Evolutionary conservation across 805 yeast genomes (phyloP), one percentile per base, ranked within the genome.

Genomic region (Suhomyces sp.): DNA sequence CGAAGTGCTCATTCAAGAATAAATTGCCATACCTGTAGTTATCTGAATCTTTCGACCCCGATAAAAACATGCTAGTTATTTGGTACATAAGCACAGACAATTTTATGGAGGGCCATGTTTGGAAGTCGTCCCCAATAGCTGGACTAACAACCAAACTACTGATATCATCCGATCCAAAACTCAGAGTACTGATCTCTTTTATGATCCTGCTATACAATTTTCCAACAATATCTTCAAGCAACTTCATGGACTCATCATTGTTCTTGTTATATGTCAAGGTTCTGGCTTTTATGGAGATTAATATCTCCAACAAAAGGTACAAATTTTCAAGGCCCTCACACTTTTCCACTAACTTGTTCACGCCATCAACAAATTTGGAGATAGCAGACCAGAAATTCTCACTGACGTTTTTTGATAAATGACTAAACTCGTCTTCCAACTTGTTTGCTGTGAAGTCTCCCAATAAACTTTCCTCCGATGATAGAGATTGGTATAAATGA

Each of bases 1-100:
- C 56, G 13, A 62, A 57, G 19, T 55, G 49, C 1, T 49, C 53
- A 40, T 65, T 61, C 52, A 62, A 54, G 47, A 68, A 69, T 10
- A 71, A 60, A 10, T 56, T 58, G 23, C 63, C 57, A 44, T 57
- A 61, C 9, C 58, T 56, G n/a, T 47, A 49, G 13, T 33, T 29
- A 4, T 49, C 31, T 17, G 52, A 44, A 6, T 27, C 36, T 12
- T 15, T 12, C 5, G 48, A 33, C 5, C 38, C 29, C n/a, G 46
- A 7, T 27, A 49, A 44, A 22, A 44, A 44, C 15, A 2, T 15
- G 26, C 48, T 44, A 9, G 52, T 23, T 9, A 44, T 15, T 24
- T 44, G 22, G 44, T 51, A 67, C 53, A 70, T 47, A 15, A 57
- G 44, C 0, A 65, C 49, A 6, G 61, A 48, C 8, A 70, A 47